phyloP scores from a whole-genome alignment of 2,329 filamentous ascomycete genomes.

The Alternaria panax region DNA sequence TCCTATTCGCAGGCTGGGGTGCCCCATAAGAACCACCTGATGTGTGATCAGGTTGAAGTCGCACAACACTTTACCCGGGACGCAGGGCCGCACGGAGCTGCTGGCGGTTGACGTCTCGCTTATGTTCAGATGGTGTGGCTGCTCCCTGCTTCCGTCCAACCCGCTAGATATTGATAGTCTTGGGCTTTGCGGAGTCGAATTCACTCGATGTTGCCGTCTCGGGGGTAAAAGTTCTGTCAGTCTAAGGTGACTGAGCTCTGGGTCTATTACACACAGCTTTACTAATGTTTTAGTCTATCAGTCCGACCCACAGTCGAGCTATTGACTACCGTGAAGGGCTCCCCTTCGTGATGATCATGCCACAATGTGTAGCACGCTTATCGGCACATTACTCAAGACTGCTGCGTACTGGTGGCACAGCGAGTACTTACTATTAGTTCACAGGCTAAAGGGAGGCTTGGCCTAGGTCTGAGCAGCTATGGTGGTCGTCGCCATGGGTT shows the following conservation, averaged over 20 bases:
- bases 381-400: not conserved
- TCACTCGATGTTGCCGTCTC: not conserved
- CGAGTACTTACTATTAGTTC: not conserved
- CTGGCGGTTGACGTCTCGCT: slow-evolving; percentile 26
- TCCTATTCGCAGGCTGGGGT: slow-evolving; percentile 27
- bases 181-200: slow-evolving; percentile 2
- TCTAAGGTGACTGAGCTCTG: not conserved
- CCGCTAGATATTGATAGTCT: slow-evolving; percentile 7
- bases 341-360: not conserved
- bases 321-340: not conserved
- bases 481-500: slow-evolving; percentile 10
- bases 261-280: not conserved
- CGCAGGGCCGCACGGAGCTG: slow-evolving; percentile 38
- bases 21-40: slow-evolving; percentile 12
- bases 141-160: slow-evolving; percentile 17
- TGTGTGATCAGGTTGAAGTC: slow-evolving; percentile 23
- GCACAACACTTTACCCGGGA: slow-evolving; percentile 41
- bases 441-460: not conserved
- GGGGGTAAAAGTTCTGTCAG: not conserved
- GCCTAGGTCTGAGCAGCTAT: not conserved
- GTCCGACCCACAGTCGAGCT: not conserved
- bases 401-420: slow-evolving; percentile 2
- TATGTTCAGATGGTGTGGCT: slow-evolving; percentile 21
- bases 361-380: not conserved
- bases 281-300: not conserved